Evolutionary conservation across 768 basidiomycete species (phyloP).

Genomic region (Leccinum disarticulatum): DNA sequence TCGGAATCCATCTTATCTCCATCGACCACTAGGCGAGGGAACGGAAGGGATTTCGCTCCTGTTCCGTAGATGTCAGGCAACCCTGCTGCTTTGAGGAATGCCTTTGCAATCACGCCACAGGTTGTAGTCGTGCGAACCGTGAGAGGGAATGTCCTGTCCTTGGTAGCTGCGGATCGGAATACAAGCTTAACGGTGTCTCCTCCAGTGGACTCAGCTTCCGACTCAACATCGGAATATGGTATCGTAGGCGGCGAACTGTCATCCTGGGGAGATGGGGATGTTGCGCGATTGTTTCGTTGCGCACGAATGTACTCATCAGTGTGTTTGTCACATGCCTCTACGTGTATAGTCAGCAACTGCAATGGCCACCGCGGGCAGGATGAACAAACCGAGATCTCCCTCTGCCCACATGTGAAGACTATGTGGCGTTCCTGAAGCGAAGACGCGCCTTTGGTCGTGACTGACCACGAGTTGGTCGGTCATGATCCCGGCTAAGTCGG

Average conservation of each 20-base stretch:
- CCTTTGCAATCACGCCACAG: slow-evolving; percentile 72
- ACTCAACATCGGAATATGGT: slow-evolving; percentile 28
- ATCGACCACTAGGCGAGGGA: slow-evolving; percentile 54
- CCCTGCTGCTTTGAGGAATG: slow-evolving; percentile 69
- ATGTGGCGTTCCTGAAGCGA: slow-evolving; percentile 66
- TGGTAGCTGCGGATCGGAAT: slow-evolving; percentile 54
- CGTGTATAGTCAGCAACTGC: slow-evolving; percentile 10
- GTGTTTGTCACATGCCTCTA: slow-evolving; percentile 64
- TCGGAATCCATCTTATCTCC: slow-evolving; percentile 68
- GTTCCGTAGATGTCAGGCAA: slow-evolving; percentile 55
- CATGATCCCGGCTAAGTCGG: slow-evolving; percentile 57
- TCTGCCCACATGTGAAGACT: slow-evolving; percentile 67
- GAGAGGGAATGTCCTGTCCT: slow-evolving; percentile 55
- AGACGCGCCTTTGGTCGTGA: slow-evolving; percentile 62
- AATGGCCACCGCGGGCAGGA: neutral
- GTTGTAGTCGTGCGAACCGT: slow-evolving; percentile 74
- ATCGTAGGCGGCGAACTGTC: slow-evolving; percentile 19
- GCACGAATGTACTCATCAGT: slow-evolving; percentile 64
- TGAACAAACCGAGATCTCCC: slow-evolving; percentile 58
- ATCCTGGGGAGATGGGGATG: slow-evolving; percentile 22
- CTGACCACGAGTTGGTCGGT: slow-evolving; percentile 56
- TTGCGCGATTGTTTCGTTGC: slow-evolving; percentile 30
- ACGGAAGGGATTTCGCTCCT: slow-evolving; percentile 24
- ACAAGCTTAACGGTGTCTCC: slow-evolving; percentile 62
- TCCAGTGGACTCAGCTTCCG: slow-evolving; percentile 38